A percentile compares a stretch with the other conserved stretches of the same genome.
Evolutionary conservation across 2,329 filamentous ascomycete species (phyloP).

Genomic region (Chalaropsis thielavioides): DNA sequence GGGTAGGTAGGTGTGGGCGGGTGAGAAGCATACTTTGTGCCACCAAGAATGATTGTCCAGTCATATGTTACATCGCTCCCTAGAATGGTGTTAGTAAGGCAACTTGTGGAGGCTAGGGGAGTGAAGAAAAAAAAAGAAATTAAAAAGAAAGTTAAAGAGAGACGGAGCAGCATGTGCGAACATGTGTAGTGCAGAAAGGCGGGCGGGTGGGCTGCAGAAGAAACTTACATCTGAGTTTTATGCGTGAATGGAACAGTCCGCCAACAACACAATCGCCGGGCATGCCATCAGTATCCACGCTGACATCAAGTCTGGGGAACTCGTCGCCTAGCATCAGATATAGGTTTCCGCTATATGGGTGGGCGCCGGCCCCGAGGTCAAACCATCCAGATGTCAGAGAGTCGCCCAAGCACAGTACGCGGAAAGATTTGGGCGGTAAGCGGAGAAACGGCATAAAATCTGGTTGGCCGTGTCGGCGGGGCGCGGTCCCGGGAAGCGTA

Average conservation of each 20-base stretch:
- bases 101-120: not conserved
- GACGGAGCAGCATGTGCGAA: too few relatives aligned
- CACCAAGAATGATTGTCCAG: constrained; percentile 49
- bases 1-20: not conserved
- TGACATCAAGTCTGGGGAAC: constrained; percentile 31
- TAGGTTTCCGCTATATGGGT: constrained; percentile 41
- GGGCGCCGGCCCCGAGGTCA: constrained; percentile 27
- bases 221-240: constrained; percentile 28
- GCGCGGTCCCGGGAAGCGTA: constrained; percentile 7
- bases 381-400: constrained; percentile 47
- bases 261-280: constrained; percentile 36
- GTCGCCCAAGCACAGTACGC: constrained; percentile 51
- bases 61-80: constrained; percentile 29
- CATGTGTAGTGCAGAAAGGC: too few relatives aligned
- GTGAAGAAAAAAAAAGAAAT: too few relatives aligned
- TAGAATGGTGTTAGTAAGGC: constrained; percentile 12
- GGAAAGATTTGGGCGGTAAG: constrained; percentile 25
- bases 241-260: constrained; percentile 23
- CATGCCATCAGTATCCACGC: constrained; percentile 33
- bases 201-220: too few relatives aligned
- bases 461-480: constrained; percentile 5
- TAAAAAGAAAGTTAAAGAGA: not conserved
- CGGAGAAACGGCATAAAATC: not conserved
- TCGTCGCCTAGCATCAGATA: constrained; percentile 32
- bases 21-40: constrained; percentile 39